Base-by-base conservation (phyloP, 2,329 filamentous ascomycete genomes). In the Paraphaeosphaeria sporulosa region DNA sequence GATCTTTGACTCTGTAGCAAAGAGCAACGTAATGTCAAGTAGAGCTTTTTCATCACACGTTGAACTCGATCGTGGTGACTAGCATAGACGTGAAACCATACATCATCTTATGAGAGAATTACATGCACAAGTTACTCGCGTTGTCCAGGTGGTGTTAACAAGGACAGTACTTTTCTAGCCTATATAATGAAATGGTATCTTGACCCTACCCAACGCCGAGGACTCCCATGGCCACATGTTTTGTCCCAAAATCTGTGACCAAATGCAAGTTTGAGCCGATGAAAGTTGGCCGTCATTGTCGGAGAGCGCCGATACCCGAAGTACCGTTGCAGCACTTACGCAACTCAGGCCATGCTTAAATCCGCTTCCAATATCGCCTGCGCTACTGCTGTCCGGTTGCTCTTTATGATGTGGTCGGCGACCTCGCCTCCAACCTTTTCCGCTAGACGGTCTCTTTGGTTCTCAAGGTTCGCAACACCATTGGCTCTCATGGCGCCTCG, bases 361-460 rank as follows among this genome's bases (percentile, higher is more conserved):
- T 74, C 66, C 38, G 64, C 58, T 55, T 73, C 69, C 36, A 75
- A 42, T 30, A 75, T 64, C 2, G 65, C 60, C 51, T 73, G 63
- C 10, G 66, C 69, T 17, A 69, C 66, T 4, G 52, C 70, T 40
- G 69, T 70, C 63, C 78, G 71, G n/a, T 76, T 76, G 49, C 73
- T 69, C 49, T 76, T 72, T 42, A 80, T 75, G 12, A 84, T 70
- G 56, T 73, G 76, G 23, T 76, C 74, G 1, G 76, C 78, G 8
- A 83, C 62, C 4, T 81, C 71, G 32, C 82, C 79, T 8, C 82
- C 82, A 6, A 84, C 67, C 55, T 73, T 78, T 27, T 80, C 81
- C n/a, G 69, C 68, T 10, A 84, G 64, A 44, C 76, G 69, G 19
- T 79, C 77, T 65, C 73, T 79, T 50, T 81, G 60, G 17, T 75